phyloP scores from a whole-genome alignment of 1,139 yeast species.

The Geotrichum australiense region DNA sequence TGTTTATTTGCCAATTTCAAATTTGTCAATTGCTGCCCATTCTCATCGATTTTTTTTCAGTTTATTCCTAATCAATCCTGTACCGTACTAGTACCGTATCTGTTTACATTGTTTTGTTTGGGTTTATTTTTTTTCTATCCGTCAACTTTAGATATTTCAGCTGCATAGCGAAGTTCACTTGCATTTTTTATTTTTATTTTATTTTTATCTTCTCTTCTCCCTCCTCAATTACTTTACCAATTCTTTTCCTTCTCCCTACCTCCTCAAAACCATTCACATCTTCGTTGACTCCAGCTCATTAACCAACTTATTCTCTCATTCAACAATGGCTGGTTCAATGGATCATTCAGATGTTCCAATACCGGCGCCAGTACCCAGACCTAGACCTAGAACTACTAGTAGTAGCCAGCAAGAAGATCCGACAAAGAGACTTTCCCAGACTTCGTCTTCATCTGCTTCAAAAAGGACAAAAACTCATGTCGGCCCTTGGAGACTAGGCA shows the following conservation, averaged over 20 bases:
- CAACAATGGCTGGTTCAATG: no score
- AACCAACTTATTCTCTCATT: no score
- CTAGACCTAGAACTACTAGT: no score
- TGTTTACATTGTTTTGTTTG: no score
- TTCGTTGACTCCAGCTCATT: no score
- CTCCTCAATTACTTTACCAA: conserved; percentile 1
- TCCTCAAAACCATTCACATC: not conserved
- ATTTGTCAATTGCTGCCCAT: not conserved
- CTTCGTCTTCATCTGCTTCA: conserved; percentile 39
- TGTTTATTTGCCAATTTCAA: not conserved
- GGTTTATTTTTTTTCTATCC: no score
- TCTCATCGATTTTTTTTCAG: not conserved
- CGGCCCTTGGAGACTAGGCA: conserved; percentile 96
- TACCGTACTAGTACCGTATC: no score
- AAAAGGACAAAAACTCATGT: conserved; percentile 58
- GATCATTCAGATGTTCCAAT: no score
- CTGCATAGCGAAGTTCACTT: not conserved
- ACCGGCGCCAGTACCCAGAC: no score
- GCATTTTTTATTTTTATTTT: not conserved
- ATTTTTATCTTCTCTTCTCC: not conserved
- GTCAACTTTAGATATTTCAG: no score
- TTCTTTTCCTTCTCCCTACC: conserved; percentile 1
- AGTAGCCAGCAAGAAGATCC: no score
- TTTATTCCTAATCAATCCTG: not conserved
- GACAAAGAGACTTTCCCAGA: conserved; percentile 55